Base-by-base conservation (phyloP, 1,284 basidiomycete species). In the Vanrija sp. region DNA sequence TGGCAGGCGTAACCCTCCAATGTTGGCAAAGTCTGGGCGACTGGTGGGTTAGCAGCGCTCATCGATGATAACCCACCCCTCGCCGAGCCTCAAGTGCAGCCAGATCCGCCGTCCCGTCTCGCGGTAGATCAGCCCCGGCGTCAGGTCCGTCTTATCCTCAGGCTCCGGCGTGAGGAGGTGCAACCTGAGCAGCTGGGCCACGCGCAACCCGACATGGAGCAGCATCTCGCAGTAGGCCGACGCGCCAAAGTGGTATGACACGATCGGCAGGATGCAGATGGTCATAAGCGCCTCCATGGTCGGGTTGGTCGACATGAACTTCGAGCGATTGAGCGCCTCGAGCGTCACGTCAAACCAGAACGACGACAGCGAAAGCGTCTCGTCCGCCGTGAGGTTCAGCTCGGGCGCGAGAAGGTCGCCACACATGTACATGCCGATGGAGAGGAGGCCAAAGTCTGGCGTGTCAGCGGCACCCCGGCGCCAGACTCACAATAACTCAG, bases 311-410 rank as follows among this genome's bases (percentile, higher is more conserved):
- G 56, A 57, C 56, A 61, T 55, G 51, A 61, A 61, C 45, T 61
- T 61, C 22, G 59, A 61, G 5, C 59, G 46, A 43, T 61, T 61
- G 37, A 61, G 56, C 8, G 59, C 59, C 45, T 61, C 59, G 46
- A 61, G 59, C 38, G 47, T 53, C n/a, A 61, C 59, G 45, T 61
- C 59, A 10, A 61, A 57, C 59, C 59, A 61, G 43, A 57, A 57
- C 9, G 59, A 54, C 7, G 59, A 51, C 18, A 61, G 51, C 14
- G 53, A 54, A 2, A 51, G 42, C 14, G 53, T 41, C 48, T 61
- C 59, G 25, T 61, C 56, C 12, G 42, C n/a, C 10, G 59, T 44
- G 20, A 57, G 51, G 9, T 45, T 51, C 37, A 61, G 59, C 43
- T 61, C 59, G n/a, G 56, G 47, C 20, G 56, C 55, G 14, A 61